Percentiles rank a stretch among this genome's conserved stretches.
Conservation (phyloP, 2,329 filamentous ascomycete genomes). For the Aspergillus sp. region DNA sequence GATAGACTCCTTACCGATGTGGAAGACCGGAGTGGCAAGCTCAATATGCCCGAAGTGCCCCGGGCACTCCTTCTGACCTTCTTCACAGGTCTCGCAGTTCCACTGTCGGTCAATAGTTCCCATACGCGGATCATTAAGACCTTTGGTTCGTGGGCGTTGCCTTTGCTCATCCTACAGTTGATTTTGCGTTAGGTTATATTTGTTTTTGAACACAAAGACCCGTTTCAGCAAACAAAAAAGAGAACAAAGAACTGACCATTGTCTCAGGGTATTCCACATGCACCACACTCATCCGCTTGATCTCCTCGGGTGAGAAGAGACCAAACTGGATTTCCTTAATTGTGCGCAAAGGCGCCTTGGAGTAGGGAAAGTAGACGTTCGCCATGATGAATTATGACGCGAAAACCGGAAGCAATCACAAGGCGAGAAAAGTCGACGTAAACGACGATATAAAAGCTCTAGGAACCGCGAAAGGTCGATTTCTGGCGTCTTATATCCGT, state of each 20-base stretch:
- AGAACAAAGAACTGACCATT: constrained; percentile 59
- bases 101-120: constrained; percentile 95
- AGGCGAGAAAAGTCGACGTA: constrained; percentile 2
- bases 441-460: constrained; percentile 15
- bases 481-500: constrained; percentile 6
- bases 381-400: constrained; percentile 67
- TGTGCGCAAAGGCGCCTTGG: constrained; percentile 92
- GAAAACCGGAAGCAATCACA: constrained; percentile 15
- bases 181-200: constrained; percentile 17
- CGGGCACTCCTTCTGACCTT: constrained; percentile 93
- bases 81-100: constrained; percentile 93
- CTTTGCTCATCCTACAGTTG: constrained; percentile 73
- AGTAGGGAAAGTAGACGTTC: constrained; percentile 87
- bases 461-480: constrained; percentile 11
- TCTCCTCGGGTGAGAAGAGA: constrained; percentile 94
- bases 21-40: constrained; percentile 92
- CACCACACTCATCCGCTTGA: constrained; percentile 97
- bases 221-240: constrained; percentile 2
- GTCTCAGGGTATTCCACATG: constrained; percentile 98
- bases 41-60: constrained; percentile 99
- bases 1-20: constrained; percentile 58
- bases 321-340: constrained; percentile 99
- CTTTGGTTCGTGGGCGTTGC: constrained; percentile 83
- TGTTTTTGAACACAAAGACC: constrained; percentile 3
- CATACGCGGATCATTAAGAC: constrained; percentile 91